A percentile compares a stretch with the other conserved stretches of the same genome.
phyloP scores from a whole-genome alignment of 1,284 basidiomycete genomes.

The Phylloboletellus chloephorus region DNA sequence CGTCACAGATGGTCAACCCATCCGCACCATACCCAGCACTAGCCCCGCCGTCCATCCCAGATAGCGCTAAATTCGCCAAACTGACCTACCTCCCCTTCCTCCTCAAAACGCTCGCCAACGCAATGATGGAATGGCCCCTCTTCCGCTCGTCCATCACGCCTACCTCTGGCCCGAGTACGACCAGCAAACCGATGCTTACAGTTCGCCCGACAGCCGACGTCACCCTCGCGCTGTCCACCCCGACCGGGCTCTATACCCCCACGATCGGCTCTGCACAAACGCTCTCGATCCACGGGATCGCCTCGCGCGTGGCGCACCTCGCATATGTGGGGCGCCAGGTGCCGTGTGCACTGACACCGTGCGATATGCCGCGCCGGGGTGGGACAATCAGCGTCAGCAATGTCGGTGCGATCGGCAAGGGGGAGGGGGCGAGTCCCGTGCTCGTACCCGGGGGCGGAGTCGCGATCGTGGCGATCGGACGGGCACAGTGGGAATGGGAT shows the following conservation, averaged over 20 bases:
- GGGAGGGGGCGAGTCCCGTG: conserved; percentile 70
- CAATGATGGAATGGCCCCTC: conserved; percentile 81
- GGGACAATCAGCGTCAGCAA: conserved; percentile 88
- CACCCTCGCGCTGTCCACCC: conserved; percentile 72
- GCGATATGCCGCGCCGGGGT: conserved; percentile 62
- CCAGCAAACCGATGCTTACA: conserved; percentile 55
- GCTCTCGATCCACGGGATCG: conserved; percentile 60
- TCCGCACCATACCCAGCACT: conserved; percentile 43
- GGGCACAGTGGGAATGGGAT: conserved; percentile 81
- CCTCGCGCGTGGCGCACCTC: conserved; percentile 57
- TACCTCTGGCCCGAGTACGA: conserved; percentile 18
- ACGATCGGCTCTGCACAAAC: conserved; percentile 63
- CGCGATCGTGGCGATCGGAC: conserved; percentile 85
- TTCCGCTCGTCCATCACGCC: conserved; percentile 70
- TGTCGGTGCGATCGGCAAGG: conserved; percentile 74
- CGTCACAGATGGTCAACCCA: conserved; percentile 44
- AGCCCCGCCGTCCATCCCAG: conserved; percentile 36
- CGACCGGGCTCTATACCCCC: conserved; percentile 84
- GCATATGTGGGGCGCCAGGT: conserved; percentile 60
- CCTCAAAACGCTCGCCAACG: conserved; percentile 77
- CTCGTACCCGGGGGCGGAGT: conserved; percentile 86
- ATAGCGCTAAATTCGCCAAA: conserved; percentile 51
- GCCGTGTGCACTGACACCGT: conserved; percentile 57
- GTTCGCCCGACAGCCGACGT: conserved; percentile 71
- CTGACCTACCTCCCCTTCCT: conserved; percentile 84